Evolutionary conservation across 108 stramenopile species (phyloP), one percentile per base, ranked within the genome.

Genomic region (Stephanodiscus triporus): DNA sequence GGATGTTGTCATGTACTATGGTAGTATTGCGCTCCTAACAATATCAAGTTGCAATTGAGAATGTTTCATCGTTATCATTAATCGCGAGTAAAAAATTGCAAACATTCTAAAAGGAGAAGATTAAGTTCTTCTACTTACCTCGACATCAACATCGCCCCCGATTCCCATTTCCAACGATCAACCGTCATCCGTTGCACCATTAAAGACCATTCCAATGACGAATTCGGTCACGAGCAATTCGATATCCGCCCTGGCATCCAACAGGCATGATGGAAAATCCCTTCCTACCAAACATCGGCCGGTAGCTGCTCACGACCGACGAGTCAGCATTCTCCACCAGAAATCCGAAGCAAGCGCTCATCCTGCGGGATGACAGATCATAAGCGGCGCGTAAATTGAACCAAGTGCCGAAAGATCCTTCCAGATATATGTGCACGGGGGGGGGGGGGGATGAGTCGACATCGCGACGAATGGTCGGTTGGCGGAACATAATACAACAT

Each of bases 221-320:
- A 81, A 60, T 71, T 81, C 80, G 32, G 80, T 74, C 42, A 75
- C 63, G n/a, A 74, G 80, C 1, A 81, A 58, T 19, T 81, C 80
- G 23, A 81, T 13, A 17, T 43, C 66, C 24, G 80, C 70, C 68
- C 75, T 81, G 6, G 69, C 70, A 50, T 81, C 80, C 16, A 81
- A 34, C 13, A 56, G 80, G 80, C 48, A 75, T 47, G 1, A 81
- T 54, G 42, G 74, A 54, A 53, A 81, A 75, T 17, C 73, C 23
- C 60, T 72, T 69, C 4, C 69, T 49, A 4, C 70, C 71, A 9
- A 1, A 9, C 17, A 64, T 23, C 11, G 47, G 56, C 2, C 51
- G 26, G 8, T 50, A 53, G 37, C 64, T 66, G 27, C 61, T 49
- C 9, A 61, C 73, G 6, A 55, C 62, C 20, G 72, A 38, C 13